These are phyloP conservation scores for Fusarium sarcochroum DNA, from an alignment of 2,329 filamentous ascomycete genomes.

Conservation along the genomic window DNA sequence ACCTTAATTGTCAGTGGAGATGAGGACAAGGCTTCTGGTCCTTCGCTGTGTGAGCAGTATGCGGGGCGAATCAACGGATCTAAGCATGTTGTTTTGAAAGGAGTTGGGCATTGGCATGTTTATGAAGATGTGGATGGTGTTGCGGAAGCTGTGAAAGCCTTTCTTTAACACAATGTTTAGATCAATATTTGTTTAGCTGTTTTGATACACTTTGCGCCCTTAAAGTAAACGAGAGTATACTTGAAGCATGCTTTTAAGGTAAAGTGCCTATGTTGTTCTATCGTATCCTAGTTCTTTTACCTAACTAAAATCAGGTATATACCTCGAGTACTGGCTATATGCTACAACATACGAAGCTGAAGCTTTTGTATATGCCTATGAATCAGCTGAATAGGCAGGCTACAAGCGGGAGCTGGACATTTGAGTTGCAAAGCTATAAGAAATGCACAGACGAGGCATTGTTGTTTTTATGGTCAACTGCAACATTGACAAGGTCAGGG, in stretches of 20 bases:
- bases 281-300: no score
- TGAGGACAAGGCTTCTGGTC: constrained; percentile 1
- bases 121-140: constrained; percentile 3
- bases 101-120: constrained; percentile 10
- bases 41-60: constrained; percentile 3
- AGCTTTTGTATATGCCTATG: no score
- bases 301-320: no score
- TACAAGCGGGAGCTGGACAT: neutral
- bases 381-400: neutral
- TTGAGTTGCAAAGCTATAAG: neutral
- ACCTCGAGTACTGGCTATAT: no score
- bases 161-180: neutral
- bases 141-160: neutral
- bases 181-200: no score
- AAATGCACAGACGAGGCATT: neutral
- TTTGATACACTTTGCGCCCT: no score
- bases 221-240: no score
- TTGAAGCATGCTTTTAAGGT: no score
- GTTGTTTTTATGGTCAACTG: neutral
- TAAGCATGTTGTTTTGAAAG: neutral
- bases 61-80: neutral
- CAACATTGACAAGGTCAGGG: constrained; percentile 6
- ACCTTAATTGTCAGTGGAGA: constrained; percentile 1
- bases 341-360: no score
- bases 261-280: no score